Evolutionary conservation across 169 alveolate genomes (phyloP).

Genomic region (Plasmodium cynomolgi): DNA sequence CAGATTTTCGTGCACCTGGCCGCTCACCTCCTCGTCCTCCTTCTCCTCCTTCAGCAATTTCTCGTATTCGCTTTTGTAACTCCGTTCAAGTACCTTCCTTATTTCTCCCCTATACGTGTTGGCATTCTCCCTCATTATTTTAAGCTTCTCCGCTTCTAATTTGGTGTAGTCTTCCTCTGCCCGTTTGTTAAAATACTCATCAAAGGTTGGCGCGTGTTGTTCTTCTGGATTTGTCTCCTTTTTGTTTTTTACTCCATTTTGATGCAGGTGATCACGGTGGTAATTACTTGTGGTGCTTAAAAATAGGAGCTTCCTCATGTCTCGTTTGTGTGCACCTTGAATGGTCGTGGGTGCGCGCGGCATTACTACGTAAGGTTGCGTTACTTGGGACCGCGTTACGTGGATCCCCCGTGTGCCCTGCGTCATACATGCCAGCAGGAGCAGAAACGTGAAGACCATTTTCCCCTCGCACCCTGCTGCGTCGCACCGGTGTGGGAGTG

Average conservation of each 20-base stretch:
- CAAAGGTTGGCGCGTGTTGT: slow-evolving; percentile 4
- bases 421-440: not conserved
- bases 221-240: not conserved
- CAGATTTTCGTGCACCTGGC: slow-evolving; percentile 36
- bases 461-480: not conserved
- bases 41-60: slow-evolving; percentile 48
- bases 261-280: not conserved
- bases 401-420: not conserved
- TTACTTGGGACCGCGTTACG: not conserved
- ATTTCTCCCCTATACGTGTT: slow-evolving; percentile 32
- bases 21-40: slow-evolving; percentile 47
- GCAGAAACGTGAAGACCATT: slow-evolving; percentile 6
- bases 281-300: not conserved
- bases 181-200: slow-evolving; percentile 59
- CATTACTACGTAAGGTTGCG: too few species aligned
- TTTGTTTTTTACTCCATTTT: not conserved
- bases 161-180: slow-evolving; percentile 58
- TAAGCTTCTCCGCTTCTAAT: slow-evolving; percentile 64
- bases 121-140: slow-evolving; percentile 36
- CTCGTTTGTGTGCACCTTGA: not conserved
- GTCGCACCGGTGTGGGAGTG: not conserved
- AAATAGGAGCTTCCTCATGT: not conserved
- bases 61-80: slow-evolving; percentile 56
- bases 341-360: not conserved
- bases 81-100: slow-evolving; percentile 21